Conservation (phyloP, 768 basidiomycete genomes). For the Leucocoprinus sp. region DNA sequence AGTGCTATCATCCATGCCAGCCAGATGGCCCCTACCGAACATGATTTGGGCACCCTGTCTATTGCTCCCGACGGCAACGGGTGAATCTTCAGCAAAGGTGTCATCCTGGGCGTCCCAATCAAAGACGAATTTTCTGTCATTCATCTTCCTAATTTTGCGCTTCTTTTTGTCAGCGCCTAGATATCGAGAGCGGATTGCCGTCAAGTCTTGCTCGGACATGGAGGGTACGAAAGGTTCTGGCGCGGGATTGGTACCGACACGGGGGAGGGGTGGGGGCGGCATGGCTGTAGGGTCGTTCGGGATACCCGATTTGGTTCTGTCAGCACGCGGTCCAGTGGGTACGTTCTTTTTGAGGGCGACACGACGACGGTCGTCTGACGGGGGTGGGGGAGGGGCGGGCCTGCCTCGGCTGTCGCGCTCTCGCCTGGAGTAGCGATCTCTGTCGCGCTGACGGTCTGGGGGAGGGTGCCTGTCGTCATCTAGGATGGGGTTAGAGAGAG, state of each 20-base stretch:
- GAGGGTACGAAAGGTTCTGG: slow-evolving; percentile 41
- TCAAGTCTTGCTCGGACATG: slow-evolving; percentile 75
- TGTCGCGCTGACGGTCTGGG: slow-evolving; percentile 43
- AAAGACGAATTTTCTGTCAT: slow-evolving; percentile 96
- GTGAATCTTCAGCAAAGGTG: slow-evolving; percentile 73
- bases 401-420: slow-evolving; percentile 14
- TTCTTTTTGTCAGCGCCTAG: slow-evolving; percentile 93
- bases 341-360: slow-evolving; percentile 57
- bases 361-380: slow-evolving; percentile 26
- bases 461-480: slow-evolving; percentile 48
- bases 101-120: slow-evolving; percentile 98
- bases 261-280: slow-evolving; percentile 32
- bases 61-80: slow-evolving; percentile 59
- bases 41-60: slow-evolving; percentile 81
- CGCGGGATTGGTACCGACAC: slow-evolving; percentile 27
- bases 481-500: slow-evolving; percentile 19
- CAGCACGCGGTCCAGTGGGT: slow-evolving; percentile 81
- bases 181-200: slow-evolving; percentile 84
- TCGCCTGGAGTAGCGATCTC: slow-evolving; percentile 23
- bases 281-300: slow-evolving; percentile 24
- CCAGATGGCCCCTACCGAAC: slow-evolving; percentile 79
- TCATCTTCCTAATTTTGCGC: slow-evolving; percentile 89
- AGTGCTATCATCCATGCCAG: slow-evolving; percentile 80
- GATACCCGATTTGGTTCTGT: slow-evolving; percentile 40
- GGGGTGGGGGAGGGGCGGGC: slow-evolving; percentile 27